phyloP scores from a whole-genome alignment of 1,139 yeast species.

The Trichomonascaceae sp. region DNA sequence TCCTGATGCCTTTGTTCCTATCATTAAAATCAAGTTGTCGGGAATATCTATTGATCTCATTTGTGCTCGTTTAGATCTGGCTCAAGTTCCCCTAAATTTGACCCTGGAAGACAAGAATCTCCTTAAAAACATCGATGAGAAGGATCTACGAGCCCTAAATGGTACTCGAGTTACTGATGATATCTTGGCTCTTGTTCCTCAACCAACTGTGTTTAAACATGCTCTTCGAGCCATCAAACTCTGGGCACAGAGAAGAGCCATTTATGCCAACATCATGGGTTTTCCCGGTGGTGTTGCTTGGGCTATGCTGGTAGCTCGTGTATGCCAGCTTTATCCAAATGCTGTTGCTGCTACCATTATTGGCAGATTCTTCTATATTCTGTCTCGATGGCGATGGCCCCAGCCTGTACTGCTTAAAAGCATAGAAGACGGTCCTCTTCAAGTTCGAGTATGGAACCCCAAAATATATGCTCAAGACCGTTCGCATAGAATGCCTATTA shows the following conservation, averaged over 20 bases:
- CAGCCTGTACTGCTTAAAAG: slow-evolving; percentile 90
- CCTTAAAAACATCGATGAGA: slow-evolving; percentile 80
- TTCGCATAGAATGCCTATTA: slow-evolving; percentile 95
- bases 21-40: slow-evolving; percentile 76
- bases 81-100: slow-evolving; percentile 70
- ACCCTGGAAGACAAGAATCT: slow-evolving; percentile 80
- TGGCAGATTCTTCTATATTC: slow-evolving; percentile 78
- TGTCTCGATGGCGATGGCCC: slow-evolving; percentile 96
- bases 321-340: slow-evolving; percentile 93
- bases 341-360: slow-evolving; percentile 90
- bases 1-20: slow-evolving; percentile 96
- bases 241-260: slow-evolving; percentile 95
- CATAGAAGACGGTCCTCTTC: slow-evolving; percentile 95
- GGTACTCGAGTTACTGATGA: slow-evolving; percentile 98
- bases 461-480: slow-evolving; percentile 80
- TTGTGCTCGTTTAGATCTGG: slow-evolving; percentile 72
- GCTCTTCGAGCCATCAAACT: slow-evolving; percentile 87
- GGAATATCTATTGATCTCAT: slow-evolving; percentile 90
- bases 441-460: slow-evolving; percentile 97
- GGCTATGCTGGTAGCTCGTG: slow-evolving; percentile 98
- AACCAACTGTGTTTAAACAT: slow-evolving; percentile 85
- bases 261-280: slow-evolving; percentile 91
- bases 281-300: slow-evolving; percentile 99
- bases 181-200: slow-evolving; percentile 80
- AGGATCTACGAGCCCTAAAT: slow-evolving; percentile 78